Evolutionary conservation across 2,329 filamentous ascomycete genomes (phyloP).

Genomic region (Trichoderma cornu-damae): DNA sequence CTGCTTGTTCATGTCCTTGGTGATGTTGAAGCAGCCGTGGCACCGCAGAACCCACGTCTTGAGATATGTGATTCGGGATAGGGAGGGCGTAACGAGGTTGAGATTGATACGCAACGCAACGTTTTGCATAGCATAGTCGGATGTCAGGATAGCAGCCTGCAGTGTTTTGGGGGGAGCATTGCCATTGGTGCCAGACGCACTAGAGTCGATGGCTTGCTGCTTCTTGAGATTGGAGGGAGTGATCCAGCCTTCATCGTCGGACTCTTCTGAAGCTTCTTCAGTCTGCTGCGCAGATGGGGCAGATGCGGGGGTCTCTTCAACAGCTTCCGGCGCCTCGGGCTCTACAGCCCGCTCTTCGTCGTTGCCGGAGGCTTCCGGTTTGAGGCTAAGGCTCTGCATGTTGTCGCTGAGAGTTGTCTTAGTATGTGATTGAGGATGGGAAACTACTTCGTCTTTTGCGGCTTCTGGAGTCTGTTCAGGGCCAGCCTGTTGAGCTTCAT

Average conservation of each 20-base stretch:
- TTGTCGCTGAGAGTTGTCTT: constrained; percentile 20
- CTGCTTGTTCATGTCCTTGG: constrained; percentile 78
- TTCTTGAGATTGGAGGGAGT: constrained; percentile 88
- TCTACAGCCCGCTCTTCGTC: neutral
- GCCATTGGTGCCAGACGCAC: constrained; percentile 39
- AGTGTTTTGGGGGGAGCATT: constrained; percentile 58
- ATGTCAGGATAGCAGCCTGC: constrained; percentile 86
- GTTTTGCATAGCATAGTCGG: constrained; percentile 97
- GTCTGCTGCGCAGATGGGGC: constrained; percentile 27
- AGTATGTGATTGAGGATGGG: constrained; percentile 20
- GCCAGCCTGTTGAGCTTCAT: constrained; percentile 24
- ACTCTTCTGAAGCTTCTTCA: constrained; percentile 39
- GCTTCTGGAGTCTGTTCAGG: neutral
- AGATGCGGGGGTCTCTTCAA: constrained; percentile 16
- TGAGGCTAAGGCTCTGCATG: constrained; percentile 27
- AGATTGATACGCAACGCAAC: constrained; percentile 92
- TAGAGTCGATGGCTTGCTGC: constrained; percentile 64
- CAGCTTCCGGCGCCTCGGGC: neutral
- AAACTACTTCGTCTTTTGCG: constrained; percentile 20
- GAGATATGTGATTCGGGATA: constrained; percentile 76
- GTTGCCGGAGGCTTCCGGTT: constrained; percentile 9
- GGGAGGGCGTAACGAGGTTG: constrained; percentile 71
- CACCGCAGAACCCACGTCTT: constrained; percentile 89
- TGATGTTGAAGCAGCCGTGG: constrained; percentile 85
- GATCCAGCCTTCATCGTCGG: constrained; percentile 75